Evolutionary conservation across 257 asterid genomes (phyloP).

Genomic region (Schizonepeta tenuifolia): DNA sequence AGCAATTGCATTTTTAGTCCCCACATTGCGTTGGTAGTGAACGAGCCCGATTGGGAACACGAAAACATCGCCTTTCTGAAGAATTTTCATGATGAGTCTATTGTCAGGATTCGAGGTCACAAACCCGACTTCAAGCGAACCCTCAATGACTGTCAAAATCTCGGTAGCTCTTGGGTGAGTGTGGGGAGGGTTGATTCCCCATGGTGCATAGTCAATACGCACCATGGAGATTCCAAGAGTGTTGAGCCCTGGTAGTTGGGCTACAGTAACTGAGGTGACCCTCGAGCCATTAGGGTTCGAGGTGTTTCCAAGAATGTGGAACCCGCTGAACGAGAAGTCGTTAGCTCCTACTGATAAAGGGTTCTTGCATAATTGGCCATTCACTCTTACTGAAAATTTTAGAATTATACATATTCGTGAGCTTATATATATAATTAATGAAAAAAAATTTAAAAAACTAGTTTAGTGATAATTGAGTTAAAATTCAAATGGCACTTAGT

Average conservation of each 20-base stretch:
- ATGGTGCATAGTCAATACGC: slow-evolving; percentile 25
- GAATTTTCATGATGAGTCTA: slow-evolving; percentile 32
- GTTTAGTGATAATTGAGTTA: neutral
- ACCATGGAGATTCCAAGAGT: slow-evolving; percentile 41
- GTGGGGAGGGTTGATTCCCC: slow-evolving; percentile 48
- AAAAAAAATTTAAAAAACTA: neutral
- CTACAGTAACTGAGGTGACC: slow-evolving; percentile 26
- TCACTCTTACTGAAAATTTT: slow-evolving; percentile 27
- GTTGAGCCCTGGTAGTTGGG: slow-evolving; percentile 29
- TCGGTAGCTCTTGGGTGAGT: slow-evolving; percentile 50
- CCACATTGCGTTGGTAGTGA: slow-evolving; percentile 32
- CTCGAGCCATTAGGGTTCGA: slow-evolving; percentile 29
- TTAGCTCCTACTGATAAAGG: slow-evolving; percentile 14
- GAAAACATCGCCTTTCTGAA: slow-evolving; percentile 43
- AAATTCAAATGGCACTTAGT: no score
- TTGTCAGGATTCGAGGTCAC: slow-evolving; percentile 39
- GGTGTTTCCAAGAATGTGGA: slow-evolving; percentile 34
- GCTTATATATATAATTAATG: neutral
- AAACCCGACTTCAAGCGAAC: slow-evolving; percentile 44
- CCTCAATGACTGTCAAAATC: slow-evolving; percentile 40
- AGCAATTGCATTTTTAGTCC: slow-evolving; percentile 1
- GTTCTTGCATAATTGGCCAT: slow-evolving; percentile 24
- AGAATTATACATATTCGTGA: neutral
- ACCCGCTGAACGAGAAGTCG: slow-evolving; percentile 38
- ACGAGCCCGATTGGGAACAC: slow-evolving; percentile 32